Conservation (phyloP, 805 yeast species). For the Saccharomycopsis lassenensis region DNA sequence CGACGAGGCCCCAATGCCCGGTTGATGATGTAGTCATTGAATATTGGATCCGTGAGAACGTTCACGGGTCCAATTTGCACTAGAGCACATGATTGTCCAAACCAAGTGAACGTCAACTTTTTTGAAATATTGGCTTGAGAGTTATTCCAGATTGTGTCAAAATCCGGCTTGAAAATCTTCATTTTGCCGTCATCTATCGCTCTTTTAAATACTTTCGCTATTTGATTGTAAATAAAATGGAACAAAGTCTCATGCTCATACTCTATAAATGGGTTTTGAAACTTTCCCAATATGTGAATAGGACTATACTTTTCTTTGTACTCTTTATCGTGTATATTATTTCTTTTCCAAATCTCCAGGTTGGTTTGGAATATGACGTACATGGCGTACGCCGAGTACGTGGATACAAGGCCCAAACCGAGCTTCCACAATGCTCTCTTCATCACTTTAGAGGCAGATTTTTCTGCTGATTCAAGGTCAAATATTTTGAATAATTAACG, state of each 20-base stretch:
- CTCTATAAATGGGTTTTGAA: constrained; percentile 84
- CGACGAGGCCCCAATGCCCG: constrained; percentile 71
- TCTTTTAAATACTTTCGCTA: constrained; percentile 35
- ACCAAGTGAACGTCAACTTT: constrained; percentile 91
- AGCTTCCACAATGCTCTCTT: too few relatives aligned
- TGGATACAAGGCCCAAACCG: constrained; percentile 15
- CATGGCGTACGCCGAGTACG: constrained; percentile 13
- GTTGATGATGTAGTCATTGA: constrained; percentile 52
- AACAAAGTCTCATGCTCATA: constrained; percentile 83
- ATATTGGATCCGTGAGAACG: constrained; percentile 78
- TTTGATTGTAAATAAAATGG: constrained; percentile 68
- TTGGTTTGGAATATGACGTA: constrained; percentile 10
- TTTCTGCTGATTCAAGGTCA: too few relatives aligned
- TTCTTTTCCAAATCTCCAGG: background rate
- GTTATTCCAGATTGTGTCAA: constrained; percentile 17
- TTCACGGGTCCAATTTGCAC: constrained; percentile 63
- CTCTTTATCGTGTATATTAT: constrained; percentile 10
- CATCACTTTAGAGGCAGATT: too few relatives aligned
- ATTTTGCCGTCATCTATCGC: constrained; percentile 49
- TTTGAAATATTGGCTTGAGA: too few relatives aligned
- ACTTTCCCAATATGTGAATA: constrained; percentile 59
- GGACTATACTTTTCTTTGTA: constrained; percentile 29
- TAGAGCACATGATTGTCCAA: constrained; percentile 83
- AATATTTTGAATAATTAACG: too few relatives aligned
- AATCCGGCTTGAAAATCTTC: constrained; percentile 51